Evolutionary conservation across 1,284 basidiomycete species (phyloP).

Genomic region (Ceraceosorus bombacis): DNA sequence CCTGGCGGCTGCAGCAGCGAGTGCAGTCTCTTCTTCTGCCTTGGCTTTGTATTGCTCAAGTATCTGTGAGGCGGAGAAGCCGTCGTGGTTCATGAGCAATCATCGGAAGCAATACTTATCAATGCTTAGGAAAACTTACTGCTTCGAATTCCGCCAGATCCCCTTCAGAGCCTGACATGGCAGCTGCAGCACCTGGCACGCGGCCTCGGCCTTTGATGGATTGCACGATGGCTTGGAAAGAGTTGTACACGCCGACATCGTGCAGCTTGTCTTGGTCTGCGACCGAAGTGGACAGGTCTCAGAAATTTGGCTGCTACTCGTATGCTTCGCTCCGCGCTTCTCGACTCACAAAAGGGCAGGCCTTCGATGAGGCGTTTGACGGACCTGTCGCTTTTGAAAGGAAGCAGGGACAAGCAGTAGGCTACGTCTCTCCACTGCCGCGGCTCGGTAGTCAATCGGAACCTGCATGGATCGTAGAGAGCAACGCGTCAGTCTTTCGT

Average conservation of each 20-base stretch:
- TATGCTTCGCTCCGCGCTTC: not conserved
- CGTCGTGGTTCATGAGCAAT: not conserved
- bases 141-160: not conserved
- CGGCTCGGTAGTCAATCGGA: constrained; percentile 76
- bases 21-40: constrained; percentile 5
- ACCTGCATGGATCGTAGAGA: constrained; percentile 59
- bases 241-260: constrained; percentile 71
- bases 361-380: constrained; percentile 94
- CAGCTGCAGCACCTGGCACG: not conserved
- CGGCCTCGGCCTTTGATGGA: constrained; percentile 51
- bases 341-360: constrained; percentile 29
- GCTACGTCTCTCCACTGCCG: constrained; percentile 97
- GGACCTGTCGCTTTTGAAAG: constrained; percentile 92
- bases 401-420: constrained; percentile 84
- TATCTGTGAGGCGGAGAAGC: not conserved
- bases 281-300: constrained; percentile 52
- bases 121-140: too few relatives aligned
- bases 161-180: not conserved
- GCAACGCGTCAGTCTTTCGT: constrained; percentile 88
- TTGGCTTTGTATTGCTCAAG: constrained; percentile 11
- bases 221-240: constrained; percentile 78
- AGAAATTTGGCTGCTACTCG: not conserved
- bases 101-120: not conserved
- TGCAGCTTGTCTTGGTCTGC: constrained; percentile 94
- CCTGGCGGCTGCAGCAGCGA: not conserved